Evolutionary conservation across 768 basidiomycete species (phyloP), one percentile per base, ranked within the genome.

Genomic region (Lentinula raphanica): DNA sequence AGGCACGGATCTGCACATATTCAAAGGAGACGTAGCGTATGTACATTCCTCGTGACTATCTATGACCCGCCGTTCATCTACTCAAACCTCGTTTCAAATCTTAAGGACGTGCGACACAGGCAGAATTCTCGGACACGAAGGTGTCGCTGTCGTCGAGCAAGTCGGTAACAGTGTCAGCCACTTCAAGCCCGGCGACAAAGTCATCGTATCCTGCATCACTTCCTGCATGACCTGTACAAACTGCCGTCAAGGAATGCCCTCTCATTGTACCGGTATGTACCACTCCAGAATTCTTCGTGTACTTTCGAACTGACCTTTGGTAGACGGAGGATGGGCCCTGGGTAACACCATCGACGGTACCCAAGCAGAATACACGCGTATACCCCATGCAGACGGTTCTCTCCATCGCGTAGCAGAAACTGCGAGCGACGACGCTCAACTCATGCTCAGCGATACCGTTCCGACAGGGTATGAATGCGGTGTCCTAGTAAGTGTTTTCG

Each of bases 91-190:
- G 17, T 44, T 19, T 46, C 9, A 25, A 2, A 15, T 48, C 23
- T n/a, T 8, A n/a, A 50, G 49, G 13, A 62, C 64, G 17, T 61
- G 59, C 28, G 4, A 45, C 19, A 48, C 27, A 8, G 72, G 74
- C 38, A 70, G 66, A 61, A 72, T 74, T 11, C 71, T 76, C 35
- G 72, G 76, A 5, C 75, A 76, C 46, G 75, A 76, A 62, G 76
- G 75, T 6, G 57, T 73, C 1, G 75, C 69, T 4, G 12, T 72
- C 25, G 68, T 76, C 29, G 60, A 74, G 36, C 55, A 66, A 31
- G 60, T 75, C 46, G 74, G 75, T 1, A 29, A 58, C 2, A 54
- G 58, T 17, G 76, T 76, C 8, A 49, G 59, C 21, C 44, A 50
- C 8, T 76, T 76, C 68, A 71, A 71, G 62, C 61, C 65, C 63